Evolutionary conservation across 306 rosid genomes (phyloP), one percentile per base, ranked within the genome.

Genomic region (Hippophae gyantsensis): DNA sequence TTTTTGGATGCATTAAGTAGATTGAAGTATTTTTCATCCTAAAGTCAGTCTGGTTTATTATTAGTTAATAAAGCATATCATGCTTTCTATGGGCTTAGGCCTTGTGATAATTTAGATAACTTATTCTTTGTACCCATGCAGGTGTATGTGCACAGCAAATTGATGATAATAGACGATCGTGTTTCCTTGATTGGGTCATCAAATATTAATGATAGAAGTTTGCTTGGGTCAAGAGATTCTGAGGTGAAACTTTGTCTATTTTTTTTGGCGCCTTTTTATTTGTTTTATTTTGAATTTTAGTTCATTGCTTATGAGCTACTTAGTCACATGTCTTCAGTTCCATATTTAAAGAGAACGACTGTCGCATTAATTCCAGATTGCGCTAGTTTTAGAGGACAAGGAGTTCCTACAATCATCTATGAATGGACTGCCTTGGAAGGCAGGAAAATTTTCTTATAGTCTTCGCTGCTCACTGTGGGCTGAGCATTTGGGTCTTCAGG

Each of bases 171-270:
- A 2, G 83, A 79, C 27, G 83, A 79, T 54, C 61, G 69, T 8
- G 60, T 66, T 67, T 60, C 83, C 45, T 41, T 79, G 56, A 71
- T 79, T n/a, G 83, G 83, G 56, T 79, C 83, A 4, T 79, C 83
- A 8, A 79, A 79, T 42, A 79, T 79, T 43, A 79, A 79, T 42
- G 83, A 79, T 40, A 47, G 83, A 68, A 79, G 80, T 74, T 60
- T 79, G 58, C 83, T 79, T 42, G 83, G 83, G 59, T 79, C 80
- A 12, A 74, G 83, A 61, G 83, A 79, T 70, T 79, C 83, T 42
- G 80, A 79, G 83, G 83, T 71, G 38, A 60, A 23, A 32, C 38
- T 32, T 32, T 32, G 3, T 32, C 4, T 32, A 2, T 32, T 32
- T 32, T 27, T 32, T 32, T 4, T 32, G 4, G 38, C 1, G 5